phyloP scores from a whole-genome alignment of 805 yeast genomes.

The Candida pseudoglaebosa region DNA sequence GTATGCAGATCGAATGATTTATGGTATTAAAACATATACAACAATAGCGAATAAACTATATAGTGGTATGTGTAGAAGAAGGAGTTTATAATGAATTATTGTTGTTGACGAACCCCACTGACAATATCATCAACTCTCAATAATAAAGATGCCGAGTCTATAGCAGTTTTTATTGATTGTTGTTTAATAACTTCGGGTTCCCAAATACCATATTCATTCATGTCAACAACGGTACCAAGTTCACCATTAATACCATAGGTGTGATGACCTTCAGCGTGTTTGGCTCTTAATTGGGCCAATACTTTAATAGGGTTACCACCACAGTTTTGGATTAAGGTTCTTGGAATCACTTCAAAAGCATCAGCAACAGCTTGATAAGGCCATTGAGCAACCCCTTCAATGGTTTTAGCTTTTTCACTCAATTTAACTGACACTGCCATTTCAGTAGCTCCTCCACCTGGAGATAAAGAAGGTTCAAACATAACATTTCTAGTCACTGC shows the following conservation, averaged over 20 bases:
- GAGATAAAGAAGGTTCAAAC: constrained; percentile 90
- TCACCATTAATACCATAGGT: constrained; percentile 96
- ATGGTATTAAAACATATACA: too few species aligned
- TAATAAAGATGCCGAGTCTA: constrained; percentile 92
- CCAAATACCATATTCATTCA: constrained; percentile 96
- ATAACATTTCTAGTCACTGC: constrained; percentile 93
- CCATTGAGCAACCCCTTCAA: constrained; percentile 97
- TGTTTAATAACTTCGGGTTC: constrained; percentile 98
- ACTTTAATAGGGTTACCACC: constrained; percentile 95
- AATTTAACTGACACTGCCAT: constrained; percentile 93
- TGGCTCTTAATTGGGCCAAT: constrained; percentile 87
- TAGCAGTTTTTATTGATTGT: constrained; percentile 96
- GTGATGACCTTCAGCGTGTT: constrained; percentile 85
- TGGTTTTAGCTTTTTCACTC: constrained; percentile 83
- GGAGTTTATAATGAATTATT: constrained; percentile 6
- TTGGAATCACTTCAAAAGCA: constrained; percentile 97
- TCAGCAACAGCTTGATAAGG: constrained; percentile 99
- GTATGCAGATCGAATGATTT: too few species aligned
- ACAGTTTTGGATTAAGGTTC: constrained; percentile 95
- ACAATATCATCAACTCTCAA: constrained; percentile 97
- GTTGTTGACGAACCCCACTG: constrained; percentile 75
- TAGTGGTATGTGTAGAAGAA: too few species aligned
- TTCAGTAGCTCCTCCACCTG: constrained; percentile 99
- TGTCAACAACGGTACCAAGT: constrained; percentile 87
- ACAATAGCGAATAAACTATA: neutral